A percentile compares a stretch with the other conserved stretches of the same genome.
Evolutionary conservation across 768 basidiomycete species (phyloP).

Genomic region (Pleurotus sapidus): DNA sequence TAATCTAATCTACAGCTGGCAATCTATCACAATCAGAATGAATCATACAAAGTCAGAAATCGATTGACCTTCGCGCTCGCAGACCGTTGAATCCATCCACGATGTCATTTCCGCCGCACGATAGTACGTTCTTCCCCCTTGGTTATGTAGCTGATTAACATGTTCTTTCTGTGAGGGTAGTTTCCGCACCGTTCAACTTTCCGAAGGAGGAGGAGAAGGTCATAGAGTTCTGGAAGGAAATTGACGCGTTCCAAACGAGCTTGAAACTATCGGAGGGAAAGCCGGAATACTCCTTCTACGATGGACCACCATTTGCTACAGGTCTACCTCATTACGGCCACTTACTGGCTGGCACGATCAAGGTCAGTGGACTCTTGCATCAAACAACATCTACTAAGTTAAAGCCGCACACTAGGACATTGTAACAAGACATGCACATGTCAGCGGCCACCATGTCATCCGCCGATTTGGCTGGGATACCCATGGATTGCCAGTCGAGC

Average conservation of each 20-base stretch:
- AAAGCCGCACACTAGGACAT: constrained; percentile 65
- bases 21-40: constrained; percentile 3
- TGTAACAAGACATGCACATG: constrained; percentile 93
- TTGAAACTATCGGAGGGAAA: constrained; percentile 89
- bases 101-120: constrained; percentile 72
- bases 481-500: constrained; percentile 97
- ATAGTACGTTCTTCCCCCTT: constrained; percentile 47
- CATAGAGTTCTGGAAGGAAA: constrained; percentile 88
- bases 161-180: constrained; percentile 32
- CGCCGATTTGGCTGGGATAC: constrained; percentile 99
- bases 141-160: constrained; percentile 8
- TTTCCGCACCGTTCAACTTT: constrained; percentile 77
- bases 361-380: constrained; percentile 44
- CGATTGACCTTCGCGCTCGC: neutral
- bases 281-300: constrained; percentile 93
- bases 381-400: too few relatives aligned
- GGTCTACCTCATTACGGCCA: constrained; percentile 97
- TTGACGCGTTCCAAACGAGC: constrained; percentile 96
- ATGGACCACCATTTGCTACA: constrained; percentile 96
- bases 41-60: constrained; percentile 5
- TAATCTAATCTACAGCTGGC: constrained; percentile 5
- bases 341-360: constrained; percentile 89
- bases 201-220: constrained; percentile 90
- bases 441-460: constrained; percentile 88
- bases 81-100: constrained; percentile 9